Evolutionary conservation across 2,329 filamentous ascomycete genomes (phyloP).

Genomic region (Aurifilum marmelostoma): DNA sequence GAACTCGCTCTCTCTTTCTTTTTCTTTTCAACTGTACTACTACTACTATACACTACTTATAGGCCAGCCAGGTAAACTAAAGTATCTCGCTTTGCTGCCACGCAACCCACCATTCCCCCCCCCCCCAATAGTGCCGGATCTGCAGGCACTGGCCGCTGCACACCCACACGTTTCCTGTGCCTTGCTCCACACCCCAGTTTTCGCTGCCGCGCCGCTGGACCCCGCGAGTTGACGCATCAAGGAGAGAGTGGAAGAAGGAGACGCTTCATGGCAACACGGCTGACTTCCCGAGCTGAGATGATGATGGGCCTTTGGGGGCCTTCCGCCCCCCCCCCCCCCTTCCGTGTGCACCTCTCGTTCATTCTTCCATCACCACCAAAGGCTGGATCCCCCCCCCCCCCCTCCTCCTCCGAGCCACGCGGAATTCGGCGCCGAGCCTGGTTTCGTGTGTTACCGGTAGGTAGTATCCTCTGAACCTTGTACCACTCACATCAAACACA

Average conservation of each 20-base stretch:
- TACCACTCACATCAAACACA: neutral
- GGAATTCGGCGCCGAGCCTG: neutral
- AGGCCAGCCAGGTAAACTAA: no score
- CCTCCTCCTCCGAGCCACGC: no score
- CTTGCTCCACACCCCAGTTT: neutral
- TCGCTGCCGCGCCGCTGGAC: no score
- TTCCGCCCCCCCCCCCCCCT: no score
- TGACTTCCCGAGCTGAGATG: neutral
- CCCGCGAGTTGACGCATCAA: conserved; percentile 8
- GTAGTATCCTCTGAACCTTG: neutral
- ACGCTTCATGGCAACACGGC: neutral
- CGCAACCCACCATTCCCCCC: no score
- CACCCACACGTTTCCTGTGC: neutral
- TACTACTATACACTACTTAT: no score
- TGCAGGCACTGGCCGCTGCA: conserved; percentile 1
- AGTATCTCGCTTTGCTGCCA: neutral
- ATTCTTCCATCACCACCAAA: no score
- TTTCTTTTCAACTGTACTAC: no score
- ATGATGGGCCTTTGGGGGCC: neutral
- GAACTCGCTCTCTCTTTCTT: neutral
- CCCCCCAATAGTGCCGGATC: neutral
- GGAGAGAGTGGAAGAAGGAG: neutral
- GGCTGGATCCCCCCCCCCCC: no score
- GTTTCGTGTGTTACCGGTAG: neutral
- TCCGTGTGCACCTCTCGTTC: no score